phyloP scores from a whole-genome alignment of 2,329 filamentous ascomycete genomes.

The Pleurostoma richardsiae region DNA sequence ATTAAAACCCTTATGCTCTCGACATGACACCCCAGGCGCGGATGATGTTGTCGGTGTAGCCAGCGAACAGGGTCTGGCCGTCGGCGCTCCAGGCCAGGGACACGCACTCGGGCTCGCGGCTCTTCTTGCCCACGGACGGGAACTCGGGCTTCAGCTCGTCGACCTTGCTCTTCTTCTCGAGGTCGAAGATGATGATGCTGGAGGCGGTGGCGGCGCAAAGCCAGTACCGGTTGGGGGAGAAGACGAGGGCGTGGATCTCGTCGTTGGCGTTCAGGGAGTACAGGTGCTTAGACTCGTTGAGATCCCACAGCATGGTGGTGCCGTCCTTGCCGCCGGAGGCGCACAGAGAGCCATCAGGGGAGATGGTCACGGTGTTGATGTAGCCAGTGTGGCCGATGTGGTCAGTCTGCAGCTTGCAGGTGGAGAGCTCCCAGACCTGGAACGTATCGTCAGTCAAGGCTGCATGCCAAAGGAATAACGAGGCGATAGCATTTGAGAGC shows the following conservation, averaged over 20 bases:
- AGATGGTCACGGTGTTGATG: conserved; percentile 99
- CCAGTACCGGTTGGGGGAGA: conserved; percentile 99
- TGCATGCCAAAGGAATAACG: background rate
- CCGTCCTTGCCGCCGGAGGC: conserved; percentile 99
- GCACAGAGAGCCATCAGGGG: conserved; percentile 97
- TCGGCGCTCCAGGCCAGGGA: conserved; percentile 96
- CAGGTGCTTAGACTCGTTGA: conserved; percentile 99
- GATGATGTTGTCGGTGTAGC: conserved; percentile 99
- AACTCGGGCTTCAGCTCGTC: conserved; percentile 99
- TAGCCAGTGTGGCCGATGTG: conserved; percentile 99
- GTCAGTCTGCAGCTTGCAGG: conserved; percentile 99
- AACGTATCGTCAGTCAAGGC: conserved; percentile 16
- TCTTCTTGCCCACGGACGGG: conserved; percentile 95
- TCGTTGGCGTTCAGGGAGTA: conserved; percentile 99
- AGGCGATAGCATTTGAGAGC: background rate
- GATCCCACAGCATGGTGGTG: conserved; percentile 99
- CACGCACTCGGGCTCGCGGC: conserved; percentile 96
- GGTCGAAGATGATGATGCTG: conserved; percentile 99
- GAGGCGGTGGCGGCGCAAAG: conserved; percentile 95
- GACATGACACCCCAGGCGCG: conserved; percentile 98
- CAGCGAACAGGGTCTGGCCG: conserved; percentile 98
- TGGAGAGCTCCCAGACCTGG: conserved; percentile 98
- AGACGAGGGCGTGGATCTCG: conserved; percentile 99
- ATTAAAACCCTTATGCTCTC: conserved; percentile 60
- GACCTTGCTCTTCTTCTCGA: conserved; percentile 99